A percentile compares a stretch with the other conserved stretches of the same genome.
phyloP scores from a whole-genome alignment of 345 rosid species.

The Arabidopsis suecica region DNA sequence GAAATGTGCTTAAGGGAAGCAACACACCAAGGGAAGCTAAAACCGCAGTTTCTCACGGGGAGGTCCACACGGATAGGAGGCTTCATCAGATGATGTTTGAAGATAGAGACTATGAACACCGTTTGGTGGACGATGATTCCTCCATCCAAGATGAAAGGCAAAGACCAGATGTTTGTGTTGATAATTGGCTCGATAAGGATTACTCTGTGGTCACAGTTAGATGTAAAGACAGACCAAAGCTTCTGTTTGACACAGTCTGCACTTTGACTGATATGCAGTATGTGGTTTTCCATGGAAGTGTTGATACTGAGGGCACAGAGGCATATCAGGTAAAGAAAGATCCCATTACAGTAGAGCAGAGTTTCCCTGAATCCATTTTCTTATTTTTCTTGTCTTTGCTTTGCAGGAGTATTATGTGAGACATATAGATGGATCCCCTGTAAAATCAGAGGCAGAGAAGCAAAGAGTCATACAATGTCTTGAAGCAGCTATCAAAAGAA shows the following conservation, averaged over 20 bases:
- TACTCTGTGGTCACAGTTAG: slow-evolving; percentile 82
- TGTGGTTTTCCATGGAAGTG: slow-evolving; percentile 88
- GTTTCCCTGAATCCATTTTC: neutral
- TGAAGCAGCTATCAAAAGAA: slow-evolving; percentile 91
- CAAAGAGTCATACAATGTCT: slow-evolving; percentile 85
- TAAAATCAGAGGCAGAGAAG: slow-evolving; percentile 82
- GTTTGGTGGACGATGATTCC: slow-evolving; percentile 49
- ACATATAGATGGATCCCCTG: slow-evolving; percentile 90
- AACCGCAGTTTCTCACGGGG: slow-evolving; percentile 67
- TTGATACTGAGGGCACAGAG: slow-evolving; percentile 71
- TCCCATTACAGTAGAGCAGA: neutral
- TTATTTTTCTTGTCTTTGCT: slow-evolving; percentile 3
- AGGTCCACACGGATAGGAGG: slow-evolving; percentile 79
- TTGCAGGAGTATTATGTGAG: slow-evolving; percentile 83
- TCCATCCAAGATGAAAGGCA: slow-evolving; percentile 57
- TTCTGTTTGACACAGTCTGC: slow-evolving; percentile 85
- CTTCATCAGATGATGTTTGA: slow-evolving; percentile 99
- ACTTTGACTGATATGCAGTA: slow-evolving; percentile 96
- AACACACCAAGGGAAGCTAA: slow-evolving; percentile 69
- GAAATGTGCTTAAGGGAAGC: slow-evolving; percentile 82
- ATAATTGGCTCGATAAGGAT: slow-evolving; percentile 80
- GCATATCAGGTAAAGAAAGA: slow-evolving; percentile 68
- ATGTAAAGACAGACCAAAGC: slow-evolving; percentile 92
- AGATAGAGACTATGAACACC: slow-evolving; percentile 84
- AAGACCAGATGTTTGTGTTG: slow-evolving; percentile 78